Percentiles rank a stretch among this genome's conserved stretches.
Evolutionary conservation across 176 grass and related monocot species (phyloP).

Genomic region (Zea luxurians): DNA sequence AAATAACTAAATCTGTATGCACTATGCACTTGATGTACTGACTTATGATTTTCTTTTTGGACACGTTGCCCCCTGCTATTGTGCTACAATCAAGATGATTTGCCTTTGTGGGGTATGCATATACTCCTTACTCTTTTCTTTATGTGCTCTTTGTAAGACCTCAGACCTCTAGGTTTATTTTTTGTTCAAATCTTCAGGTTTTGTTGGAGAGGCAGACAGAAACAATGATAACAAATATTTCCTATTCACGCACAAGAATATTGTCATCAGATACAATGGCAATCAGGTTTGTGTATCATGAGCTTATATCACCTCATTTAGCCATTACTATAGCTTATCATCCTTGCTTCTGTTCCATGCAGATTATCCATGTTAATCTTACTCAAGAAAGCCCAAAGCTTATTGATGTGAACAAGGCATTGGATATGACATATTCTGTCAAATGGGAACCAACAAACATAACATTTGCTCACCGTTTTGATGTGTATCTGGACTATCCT

Average conservation of each 20-base stretch:
- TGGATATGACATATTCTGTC: constrained; percentile 77
- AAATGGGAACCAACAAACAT: constrained; percentile 65
- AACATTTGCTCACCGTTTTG: constrained; percentile 65
- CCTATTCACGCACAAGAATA: constrained; percentile 88
- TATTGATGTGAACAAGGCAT: constrained; percentile 61
- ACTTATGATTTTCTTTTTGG: constrained; percentile 20
- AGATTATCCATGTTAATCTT: constrained; percentile 88
- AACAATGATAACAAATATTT: constrained; percentile 80
- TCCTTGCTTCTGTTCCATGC: constrained; percentile 17
- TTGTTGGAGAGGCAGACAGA: constrained; percentile 87
- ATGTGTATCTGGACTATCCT: constrained; percentile 77
- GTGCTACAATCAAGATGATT: constrained; percentile 65
- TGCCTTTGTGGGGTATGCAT: constrained; percentile 94
- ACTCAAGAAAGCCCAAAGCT: constrained; percentile 76
- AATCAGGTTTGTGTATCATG: constrained; percentile 62
- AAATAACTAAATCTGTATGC: constrained; percentile 5
- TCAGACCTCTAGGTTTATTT: constrained; percentile 11
- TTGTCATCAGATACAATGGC: constrained; percentile 75
- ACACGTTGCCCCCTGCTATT: neutral
- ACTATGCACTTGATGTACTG: neutral
- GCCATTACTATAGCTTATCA: constrained; percentile 9
- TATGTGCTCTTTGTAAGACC: constrained; percentile 27
- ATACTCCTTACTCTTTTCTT: constrained; percentile 29
- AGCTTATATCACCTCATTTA: constrained; percentile 5
- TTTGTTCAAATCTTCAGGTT: constrained; percentile 55